Base-by-base conservation (phyloP, 192 early-diverging fungal genomes). In the Pilobolus umbonatus region DNA sequence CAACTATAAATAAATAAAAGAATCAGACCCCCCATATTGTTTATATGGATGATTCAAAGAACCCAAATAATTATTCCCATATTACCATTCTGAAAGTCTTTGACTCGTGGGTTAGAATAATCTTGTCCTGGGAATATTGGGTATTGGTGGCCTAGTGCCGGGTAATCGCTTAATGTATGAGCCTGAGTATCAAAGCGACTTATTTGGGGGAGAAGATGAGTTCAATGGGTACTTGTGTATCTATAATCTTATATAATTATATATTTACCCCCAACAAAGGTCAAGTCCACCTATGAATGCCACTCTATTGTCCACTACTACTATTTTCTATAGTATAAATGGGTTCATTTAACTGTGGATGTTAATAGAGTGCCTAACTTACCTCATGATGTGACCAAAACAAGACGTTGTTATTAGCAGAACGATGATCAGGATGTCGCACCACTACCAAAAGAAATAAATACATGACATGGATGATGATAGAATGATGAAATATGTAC, bases 211-310 rank as follows among this genome's bases (percentile, higher is more conserved):
- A n/a, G n/a, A n/a, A n/a, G n/a, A n/a, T n/a, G n/a, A 2, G 90
- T 63, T 9, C 88, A 76, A 7, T 78, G 75, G 21, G 84, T 82
- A 75, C 91, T 91, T 63, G n/a, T n/a, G n/a, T n/a, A n/a, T n/a
- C n/a, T 74, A 44, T 10, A 44, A 12, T 47, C 5, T 31, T 28
- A 51, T 14, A 49, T 49, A 8, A 9, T 22, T 19, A 29, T 6
- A n/a, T 29, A 28, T 52, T 45, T 68, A 79, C 77, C 91, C 91
- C 76, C 83, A 90, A 72, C 91, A 94, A 50, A 91, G 65, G 67
- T 94, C 91, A 24, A 94, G 72, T 4, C 91, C 91, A 59, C 91
- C 91, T 56, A 94, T 83, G 40, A 92, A 94, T 2, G 88, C 90
- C 55, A 92, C 64, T 28, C 80, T 82, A 55, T 83, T 79, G 66